phyloP scores from a whole-genome alignment of 768 basidiomycete species.

The Russula compacta region DNA sequence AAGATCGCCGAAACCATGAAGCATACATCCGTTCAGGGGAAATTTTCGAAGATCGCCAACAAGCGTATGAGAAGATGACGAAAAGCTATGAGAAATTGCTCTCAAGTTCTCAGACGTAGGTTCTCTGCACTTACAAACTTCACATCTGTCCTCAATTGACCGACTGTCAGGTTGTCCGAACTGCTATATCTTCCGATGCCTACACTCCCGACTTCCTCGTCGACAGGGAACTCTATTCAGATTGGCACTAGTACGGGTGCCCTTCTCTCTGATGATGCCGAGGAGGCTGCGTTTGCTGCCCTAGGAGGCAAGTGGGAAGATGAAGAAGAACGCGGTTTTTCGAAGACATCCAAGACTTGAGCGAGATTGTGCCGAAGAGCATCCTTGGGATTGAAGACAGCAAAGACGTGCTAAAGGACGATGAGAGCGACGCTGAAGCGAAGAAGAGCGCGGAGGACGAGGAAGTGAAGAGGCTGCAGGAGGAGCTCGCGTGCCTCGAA shows the following conservation, averaged over 20 bases:
- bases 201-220: conserved; percentile 68
- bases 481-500: conserved; percentile 60
- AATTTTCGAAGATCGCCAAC: conserved; percentile 98
- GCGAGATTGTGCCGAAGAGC: conserved; percentile 83
- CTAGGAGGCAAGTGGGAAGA: conserved; percentile 93
- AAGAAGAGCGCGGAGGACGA: conserved; percentile 55
- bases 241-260: conserved; percentile 47
- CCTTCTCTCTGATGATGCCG: conserved; percentile 43
- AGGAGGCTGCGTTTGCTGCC: conserved; percentile 36
- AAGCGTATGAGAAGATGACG: conserved; percentile 98
- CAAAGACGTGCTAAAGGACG: conserved; percentile 27
- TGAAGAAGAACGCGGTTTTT: conserved; percentile 93
- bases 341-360: conserved; percentile 85
- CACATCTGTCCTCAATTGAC: background rate
- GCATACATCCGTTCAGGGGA: conserved; percentile 99
- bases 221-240: conserved; percentile 73
- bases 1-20: conserved; percentile 94
- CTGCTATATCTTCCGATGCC: conserved; percentile 80
- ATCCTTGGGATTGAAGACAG: conserved; percentile 62
- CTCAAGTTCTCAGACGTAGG: conserved; percentile 79
- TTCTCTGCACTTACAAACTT: background rate
- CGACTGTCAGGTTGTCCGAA: conserved; percentile 65
- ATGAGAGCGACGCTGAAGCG: conserved; percentile 40
- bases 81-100: conserved; percentile 90
- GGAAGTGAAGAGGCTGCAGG: conserved; percentile 66